Base-by-base conservation (phyloP, 2,329 filamentous ascomycete species). In the Trematosphaeria pertusa region DNA sequence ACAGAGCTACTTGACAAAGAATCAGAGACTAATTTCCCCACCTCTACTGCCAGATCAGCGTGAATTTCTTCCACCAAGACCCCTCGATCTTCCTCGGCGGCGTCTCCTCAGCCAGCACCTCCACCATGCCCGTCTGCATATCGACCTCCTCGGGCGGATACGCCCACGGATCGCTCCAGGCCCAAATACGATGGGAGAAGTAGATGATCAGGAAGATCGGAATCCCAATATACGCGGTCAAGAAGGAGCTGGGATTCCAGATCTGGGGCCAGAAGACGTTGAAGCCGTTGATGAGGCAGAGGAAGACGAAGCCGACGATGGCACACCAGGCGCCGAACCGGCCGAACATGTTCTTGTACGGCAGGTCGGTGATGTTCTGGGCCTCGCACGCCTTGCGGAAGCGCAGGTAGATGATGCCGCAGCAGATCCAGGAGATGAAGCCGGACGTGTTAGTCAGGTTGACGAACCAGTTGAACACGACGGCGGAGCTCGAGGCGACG, bases 251-350 rank as follows among this genome's bases (percentile, higher is more conserved):
- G 0, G 79, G 80, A 12, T 77, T 81, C 81, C 85, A 93, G 20
- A 85, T 76, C 6, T 77, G 73, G 0, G 84, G 82, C 66, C 87
- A 87, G 66, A 93, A 92, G 11, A 87, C 81, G 26, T 85, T 81
- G 71, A 91, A 93, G 1, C 88, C 89, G 59, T 90, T 90, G 57
- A 89, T 86, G 3, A 92, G 71, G 1, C 80, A 82, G n/a, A 92
- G 75, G 19, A 89, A 71, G 3, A 70, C 65, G 42, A 90, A 80
- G 18, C 84, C 64, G 12, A 80, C 65, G 1, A 90, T 78, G 8
- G 80, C 78, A 43, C 81, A 71, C 61, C 79, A 89, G 0, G 87
- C 81, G 2, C 83, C 83, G 62, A 86, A 91, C 0, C 88, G 83
- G 58, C 86, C 83, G 4, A 85, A 56, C 17, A 62, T 62, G n/a